Evolutionary conservation across 169 alveolate species (phyloP).

Genomic region (Ophryocystis elektroscirrha): DNA sequence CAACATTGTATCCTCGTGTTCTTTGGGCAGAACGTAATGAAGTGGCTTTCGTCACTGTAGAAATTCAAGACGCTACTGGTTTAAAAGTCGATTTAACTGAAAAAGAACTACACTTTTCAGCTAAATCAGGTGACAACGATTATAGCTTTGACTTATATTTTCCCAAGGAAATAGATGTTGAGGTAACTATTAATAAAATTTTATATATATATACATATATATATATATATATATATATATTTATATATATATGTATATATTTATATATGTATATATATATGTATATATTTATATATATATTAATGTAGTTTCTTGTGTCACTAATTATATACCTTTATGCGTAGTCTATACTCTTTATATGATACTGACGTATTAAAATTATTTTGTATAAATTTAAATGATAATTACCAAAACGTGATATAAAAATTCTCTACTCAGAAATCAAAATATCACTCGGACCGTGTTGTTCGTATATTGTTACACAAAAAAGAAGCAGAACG

Average conservation of each 20-base stretch:
- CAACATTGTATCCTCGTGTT: too few relatives aligned
- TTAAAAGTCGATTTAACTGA: slow-evolving; percentile 8
- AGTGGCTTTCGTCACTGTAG: slow-evolving; percentile 9
- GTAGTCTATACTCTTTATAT: too few relatives aligned
- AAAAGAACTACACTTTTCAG: slow-evolving; percentile 1
- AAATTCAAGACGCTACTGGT: slow-evolving; percentile 3
- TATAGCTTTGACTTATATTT: slow-evolving; percentile 11
- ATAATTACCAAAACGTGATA: background rate
- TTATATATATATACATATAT: too few relatives aligned
- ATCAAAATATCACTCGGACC: slow-evolving; percentile 13
- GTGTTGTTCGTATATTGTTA: slow-evolving; percentile 14
- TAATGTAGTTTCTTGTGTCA: too few relatives aligned
- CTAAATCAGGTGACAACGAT: slow-evolving; percentile 1
- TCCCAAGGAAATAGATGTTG: slow-evolving; percentile 10
- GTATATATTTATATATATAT: too few relatives aligned
- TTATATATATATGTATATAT: too few relatives aligned
- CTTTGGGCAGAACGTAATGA: too few relatives aligned
- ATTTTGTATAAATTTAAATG: background rate
- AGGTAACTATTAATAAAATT: too few relatives aligned
- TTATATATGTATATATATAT: too few relatives aligned
- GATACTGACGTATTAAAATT: too few relatives aligned
- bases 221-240: too few relatives aligned
- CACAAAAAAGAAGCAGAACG: slow-evolving; percentile 21
- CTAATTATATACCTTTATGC: too few relatives aligned
- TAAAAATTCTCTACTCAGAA: slow-evolving; percentile 1